A percentile compares a stretch with the other conserved stretches of the same genome.
Evolutionary conservation across 257 asterid species (phyloP).

Genomic region (Fraxinus excelsior): DNA sequence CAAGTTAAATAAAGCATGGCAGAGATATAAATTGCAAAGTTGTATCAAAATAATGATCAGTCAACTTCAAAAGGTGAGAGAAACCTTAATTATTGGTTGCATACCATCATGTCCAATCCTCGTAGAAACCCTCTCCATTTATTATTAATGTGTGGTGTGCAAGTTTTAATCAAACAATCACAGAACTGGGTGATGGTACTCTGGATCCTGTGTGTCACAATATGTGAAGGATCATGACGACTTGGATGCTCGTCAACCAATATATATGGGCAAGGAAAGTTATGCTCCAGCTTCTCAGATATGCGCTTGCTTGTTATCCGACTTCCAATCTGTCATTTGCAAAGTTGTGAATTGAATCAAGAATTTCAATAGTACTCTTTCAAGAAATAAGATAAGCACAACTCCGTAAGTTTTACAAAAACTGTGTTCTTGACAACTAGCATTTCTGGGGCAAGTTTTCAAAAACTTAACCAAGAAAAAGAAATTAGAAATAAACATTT

Average conservation of each 20-base stretch:
- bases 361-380: slow-evolving; percentile 15
- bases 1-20: slow-evolving; percentile 19
- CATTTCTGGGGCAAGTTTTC: neutral
- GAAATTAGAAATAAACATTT: neutral
- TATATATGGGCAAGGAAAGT: slow-evolving; percentile 71
- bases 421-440: slow-evolving; percentile 1
- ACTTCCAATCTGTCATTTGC: slow-evolving; percentile 75
- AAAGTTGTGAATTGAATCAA: slow-evolving; percentile 24
- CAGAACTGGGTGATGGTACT: slow-evolving; percentile 58
- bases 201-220: slow-evolving; percentile 80
- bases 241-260: slow-evolving; percentile 93
- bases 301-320: slow-evolving; percentile 85
- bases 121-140: slow-evolving; percentile 53
- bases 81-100: slow-evolving; percentile 17
- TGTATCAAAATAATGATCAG: neutral
- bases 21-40: neutral
- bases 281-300: slow-evolving; percentile 71
- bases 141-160: slow-evolving; percentile 42
- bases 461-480: neutral
- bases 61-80: neutral
- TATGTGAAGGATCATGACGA: slow-evolving; percentile 90
- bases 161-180: slow-evolving; percentile 50
- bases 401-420: neutral
- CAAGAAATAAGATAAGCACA: slow-evolving; percentile 10
- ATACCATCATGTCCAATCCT: slow-evolving; percentile 76